A percentile compares a stretch with the other conserved stretches of the same genome.
Evolutionary conservation across 2,329 filamentous ascomycete genomes (phyloP).

Genomic region (Diaporthe amygdali): DNA sequence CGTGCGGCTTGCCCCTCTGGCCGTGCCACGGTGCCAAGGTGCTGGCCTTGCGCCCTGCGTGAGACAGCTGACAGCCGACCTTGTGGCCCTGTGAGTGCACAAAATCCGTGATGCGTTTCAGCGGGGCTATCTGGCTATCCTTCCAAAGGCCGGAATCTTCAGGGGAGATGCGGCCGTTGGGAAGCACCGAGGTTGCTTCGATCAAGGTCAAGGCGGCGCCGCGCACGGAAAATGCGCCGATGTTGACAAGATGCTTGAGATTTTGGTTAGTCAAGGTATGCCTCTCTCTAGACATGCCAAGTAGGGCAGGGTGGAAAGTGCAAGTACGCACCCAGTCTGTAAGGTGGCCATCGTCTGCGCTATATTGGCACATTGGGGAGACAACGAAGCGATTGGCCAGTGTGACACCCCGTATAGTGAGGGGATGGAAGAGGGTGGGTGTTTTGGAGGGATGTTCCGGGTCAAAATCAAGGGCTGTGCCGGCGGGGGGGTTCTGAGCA

Average conservation of each 20-base stretch:
- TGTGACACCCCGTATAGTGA: conserved; percentile 57
- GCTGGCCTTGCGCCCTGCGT: conserved; percentile 76
- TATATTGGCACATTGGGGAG: conserved; percentile 68
- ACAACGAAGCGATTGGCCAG: conserved; percentile 64
- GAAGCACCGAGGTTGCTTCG: conserved; percentile 77
- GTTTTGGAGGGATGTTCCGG: conserved; percentile 38
- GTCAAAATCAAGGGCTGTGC: conserved; percentile 44
- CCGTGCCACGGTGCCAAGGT: conserved; percentile 70
- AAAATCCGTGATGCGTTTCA: conserved; percentile 76
- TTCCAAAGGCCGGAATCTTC: conserved; percentile 83
- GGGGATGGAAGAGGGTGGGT: conserved; percentile 62
- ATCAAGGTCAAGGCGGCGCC: conserved; percentile 77
- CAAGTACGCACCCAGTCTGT: conserved; percentile 64
- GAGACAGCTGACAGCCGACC: conserved; percentile 80
- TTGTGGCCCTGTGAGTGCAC: conserved; percentile 79
- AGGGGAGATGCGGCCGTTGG: conserved; percentile 83
- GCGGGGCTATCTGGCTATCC: conserved; percentile 77
- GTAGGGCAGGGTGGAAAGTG: conserved; percentile 48
- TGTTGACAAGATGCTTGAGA: conserved; percentile 62
- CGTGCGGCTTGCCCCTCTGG: conserved; percentile 48
- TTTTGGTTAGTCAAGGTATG: background rate
- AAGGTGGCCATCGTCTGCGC: conserved; percentile 66
- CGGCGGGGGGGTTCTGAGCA: conserved; percentile 56
- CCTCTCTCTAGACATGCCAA: background rate
- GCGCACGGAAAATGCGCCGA: conserved; percentile 77